Evolutionary conservation across 2,329 filamentous ascomycete species (phyloP), one percentile per base, ranked within the genome.

Genomic region (Anisogramma anomala): DNA sequence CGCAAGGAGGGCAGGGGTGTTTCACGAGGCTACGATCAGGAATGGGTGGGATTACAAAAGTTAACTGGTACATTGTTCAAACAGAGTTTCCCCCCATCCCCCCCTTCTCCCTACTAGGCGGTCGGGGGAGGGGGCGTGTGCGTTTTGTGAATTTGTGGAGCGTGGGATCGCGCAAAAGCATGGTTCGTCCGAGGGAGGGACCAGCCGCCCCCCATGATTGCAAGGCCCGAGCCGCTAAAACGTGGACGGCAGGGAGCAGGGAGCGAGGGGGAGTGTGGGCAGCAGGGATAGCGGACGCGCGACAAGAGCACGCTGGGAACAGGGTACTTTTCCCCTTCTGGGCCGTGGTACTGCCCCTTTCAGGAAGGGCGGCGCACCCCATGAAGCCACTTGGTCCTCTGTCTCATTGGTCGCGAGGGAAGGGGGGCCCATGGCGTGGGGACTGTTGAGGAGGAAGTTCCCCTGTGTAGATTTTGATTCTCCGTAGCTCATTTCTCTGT

Each of bases 341-440:
- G 58, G 49, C 39, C 40, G 51, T 56, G 50, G 52, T 58, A 59
- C 57, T 62, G 51, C 59, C 55, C 49, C 39, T 58, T 60, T n/a
- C 55, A 41, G 57, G 55, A 53, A 55, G 49, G 49, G 51, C 26
- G 49, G 49, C 37, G 45, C n/a, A n/a, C 39, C 39, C 33, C 27
- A 41, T 36, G 39, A 20, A 33, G 39, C 33, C 36, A 36, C 33
- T 19, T 32, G 14, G n/a, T n/a, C 27, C 22, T 6, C 23, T 14
- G n/a, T 32, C 41, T 46, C 30, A 46, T 48, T 48, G 41, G 48
- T 25, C 41, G 11, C n/a, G 28, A 15, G 18, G 27, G 42, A 33
- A 17, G 40, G 5, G 22, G 22, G 22, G n/a, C n/a, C n/a, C n/a
- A n/a, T 9, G 9, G 22, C 6, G 22, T 23, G 33, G 26, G 47